These are phyloP conservation scores for Cladophialophora chaetospira DNA, from an alignment of 2,329 filamentous ascomycete species.

Conservation along the genomic window DNA sequence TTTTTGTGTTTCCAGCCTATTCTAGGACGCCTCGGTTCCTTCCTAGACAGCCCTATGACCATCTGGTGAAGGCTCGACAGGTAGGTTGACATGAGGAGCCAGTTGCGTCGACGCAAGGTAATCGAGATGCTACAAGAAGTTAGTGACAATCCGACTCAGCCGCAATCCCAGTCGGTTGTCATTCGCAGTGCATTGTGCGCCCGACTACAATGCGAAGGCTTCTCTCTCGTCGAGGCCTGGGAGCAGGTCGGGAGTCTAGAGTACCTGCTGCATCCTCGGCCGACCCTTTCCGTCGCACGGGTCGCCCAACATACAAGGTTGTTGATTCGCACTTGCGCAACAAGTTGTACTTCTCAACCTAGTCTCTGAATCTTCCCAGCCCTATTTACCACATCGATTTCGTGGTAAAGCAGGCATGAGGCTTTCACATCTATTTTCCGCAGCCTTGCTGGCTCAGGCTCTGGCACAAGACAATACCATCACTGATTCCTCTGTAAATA, in stretches of 20 bases:
- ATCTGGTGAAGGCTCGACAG: neutral
- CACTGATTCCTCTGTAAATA: neutral
- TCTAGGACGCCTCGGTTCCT: neutral
- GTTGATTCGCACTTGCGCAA: neutral
- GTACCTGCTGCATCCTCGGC: neutral
- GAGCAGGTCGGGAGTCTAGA: neutral
- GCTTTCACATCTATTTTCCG: neutral
- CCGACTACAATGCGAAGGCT: neutral
- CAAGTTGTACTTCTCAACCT: neutral
- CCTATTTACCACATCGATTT: neutral
- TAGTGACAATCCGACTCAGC: neutral
- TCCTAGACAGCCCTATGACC: neutral
- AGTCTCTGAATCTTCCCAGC: neutral
- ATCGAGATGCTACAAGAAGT: neutral
- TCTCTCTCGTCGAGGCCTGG: neutral
- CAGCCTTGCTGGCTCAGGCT: constrained; percentile 2
- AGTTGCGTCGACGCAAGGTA: neutral
- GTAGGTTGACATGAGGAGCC: neutral
- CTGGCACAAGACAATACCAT: constrained; percentile 15
- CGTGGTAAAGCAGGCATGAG: neutral
- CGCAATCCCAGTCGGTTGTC: neutral
- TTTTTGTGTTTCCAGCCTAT: neutral
- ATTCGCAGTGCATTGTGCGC: neutral
- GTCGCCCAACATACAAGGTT: neutral
- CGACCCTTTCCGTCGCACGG: neutral